phyloP scores from a whole-genome alignment of 2,329 filamentous ascomycete species.

The Chaetomium sp. region DNA sequence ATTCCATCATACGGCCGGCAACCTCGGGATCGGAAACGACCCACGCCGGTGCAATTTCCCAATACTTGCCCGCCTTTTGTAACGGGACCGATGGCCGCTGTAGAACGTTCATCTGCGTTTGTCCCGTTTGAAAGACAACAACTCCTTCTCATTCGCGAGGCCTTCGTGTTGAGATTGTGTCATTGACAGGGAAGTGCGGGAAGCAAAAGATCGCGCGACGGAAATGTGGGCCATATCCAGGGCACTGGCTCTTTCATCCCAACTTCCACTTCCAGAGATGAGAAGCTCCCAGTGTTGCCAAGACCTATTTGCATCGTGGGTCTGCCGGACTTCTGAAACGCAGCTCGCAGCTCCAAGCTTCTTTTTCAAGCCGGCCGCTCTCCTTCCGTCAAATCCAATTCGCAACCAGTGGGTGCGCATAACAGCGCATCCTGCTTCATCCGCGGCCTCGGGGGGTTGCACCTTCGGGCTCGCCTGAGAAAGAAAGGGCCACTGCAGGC shows the following conservation, averaged over 20 bases:
- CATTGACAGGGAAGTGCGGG: not conserved
- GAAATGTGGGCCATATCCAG: not conserved
- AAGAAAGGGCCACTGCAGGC: too few species aligned
- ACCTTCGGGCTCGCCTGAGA: conserved; percentile 4
- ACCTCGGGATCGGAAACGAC: too few species aligned
- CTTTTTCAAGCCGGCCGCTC: not conserved
- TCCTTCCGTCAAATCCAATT: not conserved
- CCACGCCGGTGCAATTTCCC: too few species aligned
- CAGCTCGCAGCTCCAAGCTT: conserved; percentile 4
- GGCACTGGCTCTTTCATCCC: not conserved
- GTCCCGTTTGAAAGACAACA: not conserved
- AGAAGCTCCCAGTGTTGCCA: not conserved
- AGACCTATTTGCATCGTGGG: not conserved
- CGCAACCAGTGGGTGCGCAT: not conserved
- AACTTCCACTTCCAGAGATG: not conserved
- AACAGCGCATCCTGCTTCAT: conserved; percentile 2
- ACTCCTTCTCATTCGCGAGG: not conserved
- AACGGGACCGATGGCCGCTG: too few species aligned
- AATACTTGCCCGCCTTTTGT: too few species aligned
- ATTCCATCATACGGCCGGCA: too few species aligned
- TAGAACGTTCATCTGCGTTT: not conserved
- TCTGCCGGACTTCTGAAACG: conserved; percentile 8
- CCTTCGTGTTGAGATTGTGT: conserved; percentile 1
- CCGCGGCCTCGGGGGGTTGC: not conserved
- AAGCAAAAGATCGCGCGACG: not conserved